Percentiles rank a stretch among this genome's conserved stretches.
Conservation (phyloP, 2,329 filamentous ascomycete genomes). For the Aspergillus piperis region DNA sequence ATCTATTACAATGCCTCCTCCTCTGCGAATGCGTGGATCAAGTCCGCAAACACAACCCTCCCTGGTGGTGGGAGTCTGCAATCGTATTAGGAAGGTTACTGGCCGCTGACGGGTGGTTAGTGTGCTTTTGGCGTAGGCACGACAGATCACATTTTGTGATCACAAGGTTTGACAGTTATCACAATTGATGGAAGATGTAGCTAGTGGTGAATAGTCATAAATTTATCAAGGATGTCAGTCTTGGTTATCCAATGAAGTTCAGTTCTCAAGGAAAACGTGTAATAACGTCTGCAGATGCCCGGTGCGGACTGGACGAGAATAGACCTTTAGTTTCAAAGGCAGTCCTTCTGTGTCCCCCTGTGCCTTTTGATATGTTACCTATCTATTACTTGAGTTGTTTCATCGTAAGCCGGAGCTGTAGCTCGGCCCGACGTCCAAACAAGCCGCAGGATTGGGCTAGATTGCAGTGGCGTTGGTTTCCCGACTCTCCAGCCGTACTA, state of each 20-base stretch:
- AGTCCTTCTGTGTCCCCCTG: no score
- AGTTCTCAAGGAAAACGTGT: background rate
- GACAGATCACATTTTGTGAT: background rate
- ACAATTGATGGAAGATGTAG: background rate
- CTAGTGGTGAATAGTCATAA: background rate
- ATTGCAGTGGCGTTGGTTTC: background rate
- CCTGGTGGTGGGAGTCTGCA: background rate
- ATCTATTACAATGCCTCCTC: constrained; percentile 17
- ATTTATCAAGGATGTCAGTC: background rate
- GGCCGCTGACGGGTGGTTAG: background rate
- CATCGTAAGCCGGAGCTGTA: no score
- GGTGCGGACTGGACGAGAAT: background rate
- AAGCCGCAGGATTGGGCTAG: background rate
- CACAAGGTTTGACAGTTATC: background rate
- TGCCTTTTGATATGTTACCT: no score
- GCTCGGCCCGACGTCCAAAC: no score
- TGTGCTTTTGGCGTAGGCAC: background rate
- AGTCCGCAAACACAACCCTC: background rate
- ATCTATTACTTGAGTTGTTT: no score
- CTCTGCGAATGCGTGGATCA: constrained; percentile 15
- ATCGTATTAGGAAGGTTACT: background rate
- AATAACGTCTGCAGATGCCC: background rate
- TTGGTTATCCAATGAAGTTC: background rate
- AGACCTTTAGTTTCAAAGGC: background rate
- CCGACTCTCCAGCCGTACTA: background rate